Evolutionary conservation across 164 flowering plant species (phyloP), one percentile per base, ranked within the genome.

Genomic region (Kingdonia uniflora): DNA sequence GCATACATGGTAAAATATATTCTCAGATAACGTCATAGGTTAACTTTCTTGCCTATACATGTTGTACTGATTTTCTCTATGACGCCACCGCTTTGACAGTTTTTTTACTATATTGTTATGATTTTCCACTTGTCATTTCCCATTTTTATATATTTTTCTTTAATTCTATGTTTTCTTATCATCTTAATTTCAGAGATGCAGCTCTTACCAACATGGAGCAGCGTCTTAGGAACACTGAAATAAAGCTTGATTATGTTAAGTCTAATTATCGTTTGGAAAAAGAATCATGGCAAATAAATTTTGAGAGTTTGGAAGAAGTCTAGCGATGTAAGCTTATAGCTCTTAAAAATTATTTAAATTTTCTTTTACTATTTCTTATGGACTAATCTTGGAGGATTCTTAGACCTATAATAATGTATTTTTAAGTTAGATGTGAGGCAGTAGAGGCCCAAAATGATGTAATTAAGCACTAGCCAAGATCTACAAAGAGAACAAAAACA

Each of bases 291-390:
- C 85, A 83, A 44, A 56, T 51, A 54, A 70, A 68, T 65, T 75
- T 87, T 57, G 77, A 75, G 55, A 80, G 76, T 65, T 56, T 87
- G 63, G 99, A 94, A 73, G 85, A 89, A 65, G 69, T 86, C 49
- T 94, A 97, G 99, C 75, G 80, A 74, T 62, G 97, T 94, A 74
- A 67, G 29, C 6, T 22, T 21, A 1, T 11, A 4, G 44, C n/a
- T n/a, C n/a, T n/a, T n/a, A n/a, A 14, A 14, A 41, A 14, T 14
- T 14, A 16, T 41, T 20, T 44, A 14, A 40, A n/a, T 29, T 39
- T 40, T 16, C 37, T 54, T 46, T 22, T 52, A 14, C 15, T 13
- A 43, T 24, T 20, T 46, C 48, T 12, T 21, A 23, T 58, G 40
- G 13, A 23, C 11, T 59, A 41, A 37, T 20, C 16, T 61, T 47